These are phyloP conservation scores for Naegleria lovaniensis DNA, from an alignment of 208 protist species.

Conservation along the genomic window DNA sequence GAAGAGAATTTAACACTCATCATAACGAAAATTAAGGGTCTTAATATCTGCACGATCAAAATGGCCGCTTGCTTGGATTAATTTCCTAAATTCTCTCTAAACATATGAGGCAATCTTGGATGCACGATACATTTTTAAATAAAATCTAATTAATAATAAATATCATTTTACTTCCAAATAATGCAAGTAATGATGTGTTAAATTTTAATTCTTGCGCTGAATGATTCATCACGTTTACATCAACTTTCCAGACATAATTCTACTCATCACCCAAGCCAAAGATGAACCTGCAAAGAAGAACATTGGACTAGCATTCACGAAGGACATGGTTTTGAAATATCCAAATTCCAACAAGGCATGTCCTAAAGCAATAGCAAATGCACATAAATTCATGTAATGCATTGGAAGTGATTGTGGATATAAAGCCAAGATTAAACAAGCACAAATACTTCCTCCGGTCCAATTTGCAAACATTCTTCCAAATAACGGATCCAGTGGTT, in stretches of 20 bases:
- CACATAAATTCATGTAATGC: constrained; percentile 3
- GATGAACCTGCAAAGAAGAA: not conserved
- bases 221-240: too few relatives aligned
- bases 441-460: constrained; percentile 1
- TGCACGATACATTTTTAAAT: too few relatives aligned
- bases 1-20: too few relatives aligned
- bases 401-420: constrained; percentile 1
- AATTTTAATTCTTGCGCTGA: too few relatives aligned
- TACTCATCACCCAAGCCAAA: not conserved
- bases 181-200: too few relatives aligned
- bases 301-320: not conserved
- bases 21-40: too few relatives aligned
- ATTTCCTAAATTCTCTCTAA: too few relatives aligned
- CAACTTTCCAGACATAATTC: not conserved
- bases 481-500: not conserved
- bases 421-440: not conserved
- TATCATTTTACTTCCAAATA: too few relatives aligned
- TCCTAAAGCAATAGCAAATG: constrained; percentile 1
- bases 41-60: too few relatives aligned
- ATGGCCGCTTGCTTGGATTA: too few relatives aligned
- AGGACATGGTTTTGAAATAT: not conserved
- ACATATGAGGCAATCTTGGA: too few relatives aligned
- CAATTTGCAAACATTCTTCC: constrained; percentile 1
- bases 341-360: not conserved
- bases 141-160: too few relatives aligned